phyloP scores from a whole-genome alignment of 2,329 filamentous ascomycete species.

The Colletotrichum sp. region DNA sequence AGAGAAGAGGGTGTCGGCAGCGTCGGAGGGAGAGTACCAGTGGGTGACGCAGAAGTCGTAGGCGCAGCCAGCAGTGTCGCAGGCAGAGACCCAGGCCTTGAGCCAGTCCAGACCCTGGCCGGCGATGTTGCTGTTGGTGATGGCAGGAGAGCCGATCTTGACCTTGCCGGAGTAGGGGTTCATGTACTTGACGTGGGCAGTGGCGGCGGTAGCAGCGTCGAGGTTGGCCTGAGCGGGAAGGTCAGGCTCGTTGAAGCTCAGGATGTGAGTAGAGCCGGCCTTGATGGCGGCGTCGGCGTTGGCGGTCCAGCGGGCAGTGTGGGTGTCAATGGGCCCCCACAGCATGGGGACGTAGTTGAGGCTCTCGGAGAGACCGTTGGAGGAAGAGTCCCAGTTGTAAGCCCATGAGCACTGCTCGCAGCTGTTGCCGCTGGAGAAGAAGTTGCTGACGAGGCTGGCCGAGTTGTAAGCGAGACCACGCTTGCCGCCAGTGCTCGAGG shows the following conservation, averaged over 20 bases:
- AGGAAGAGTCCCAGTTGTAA: constrained; percentile 70
- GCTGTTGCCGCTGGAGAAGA: constrained; percentile 41
- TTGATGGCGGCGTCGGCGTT: constrained; percentile 58
- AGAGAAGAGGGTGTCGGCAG: constrained; percentile 55
- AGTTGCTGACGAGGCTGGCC: constrained; percentile 53
- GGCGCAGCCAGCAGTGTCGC: constrained; percentile 51
- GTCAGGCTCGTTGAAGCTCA: constrained; percentile 78
- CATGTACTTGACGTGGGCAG: constrained; percentile 57
- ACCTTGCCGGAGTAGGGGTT: constrained; percentile 59
- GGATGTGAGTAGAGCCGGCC: constrained; percentile 59
- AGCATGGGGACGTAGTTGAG: constrained; percentile 72
- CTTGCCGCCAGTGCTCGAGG: constrained; percentile 47
- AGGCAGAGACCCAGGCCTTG: constrained; percentile 54
- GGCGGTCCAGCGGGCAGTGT: constrained; percentile 53
- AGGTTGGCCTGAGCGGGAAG: constrained; percentile 64
- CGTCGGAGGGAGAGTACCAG: constrained; percentile 63
- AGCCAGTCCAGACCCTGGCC: constrained; percentile 64
- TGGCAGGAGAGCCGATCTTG: constrained; percentile 62
- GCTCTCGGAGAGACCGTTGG: constrained; percentile 43
- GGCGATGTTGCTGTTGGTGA: constrained; percentile 61
- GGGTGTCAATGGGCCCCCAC: constrained; percentile 55
- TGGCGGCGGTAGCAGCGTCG: constrained; percentile 55
- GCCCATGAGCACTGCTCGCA: constrained; percentile 58
- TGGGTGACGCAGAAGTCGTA: constrained; percentile 68
- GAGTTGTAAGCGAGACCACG: constrained; percentile 74